Evolutionary conservation across 129 eudicot genomes (phyloP), one percentile per base, ranked within the genome.

Genomic region (Flaveria linearis): DNA sequence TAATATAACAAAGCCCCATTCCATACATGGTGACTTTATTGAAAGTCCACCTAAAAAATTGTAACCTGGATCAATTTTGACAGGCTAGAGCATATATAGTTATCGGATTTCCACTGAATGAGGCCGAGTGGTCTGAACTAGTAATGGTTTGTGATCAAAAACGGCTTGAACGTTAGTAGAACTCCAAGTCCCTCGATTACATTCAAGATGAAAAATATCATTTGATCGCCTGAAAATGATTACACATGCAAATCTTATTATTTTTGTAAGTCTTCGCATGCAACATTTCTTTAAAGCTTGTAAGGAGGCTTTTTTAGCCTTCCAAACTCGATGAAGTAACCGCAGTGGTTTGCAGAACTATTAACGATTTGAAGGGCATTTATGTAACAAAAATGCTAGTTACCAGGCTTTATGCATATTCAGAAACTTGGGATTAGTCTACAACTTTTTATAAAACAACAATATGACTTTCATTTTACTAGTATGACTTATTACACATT

Each of bases 171-270:
- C 43, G 96, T 90, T 75, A 85, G 60, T 62, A 87, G 55, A 36
- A 90, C 78, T 62, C 85, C 96, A 56, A 87, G 55, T 55, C 74
- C 81, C 79, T 85, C 92, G 0, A 87, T 78, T 51, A 82, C 60
- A 56, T 90, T 90, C 69, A 90, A 74, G 64, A 90, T 45, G 82
- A 87, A 84, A 84, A 87, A 90, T 22, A 90, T 83, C 87, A 90
- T 82, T 65, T 83, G 82, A 46, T 76, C 88, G 0, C 96, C 96
- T 90, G 88, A 88, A 83, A 69, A 41, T 39, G 14, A n/a, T 36
- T 23, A 79, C 39, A 49, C 39, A 9, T 28, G 58, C 2, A 77
- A 65, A 68, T 41, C 2, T 18, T 26, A 26, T 28, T 3, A 25
- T n/a, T 9, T n/a, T 43, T 55, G 5, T 7, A 15, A 14, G 11